These are phyloP conservation scores for Cicer judaicum DNA, from an alignment of 306 rosid species.

Conservation along the genomic window DNA sequence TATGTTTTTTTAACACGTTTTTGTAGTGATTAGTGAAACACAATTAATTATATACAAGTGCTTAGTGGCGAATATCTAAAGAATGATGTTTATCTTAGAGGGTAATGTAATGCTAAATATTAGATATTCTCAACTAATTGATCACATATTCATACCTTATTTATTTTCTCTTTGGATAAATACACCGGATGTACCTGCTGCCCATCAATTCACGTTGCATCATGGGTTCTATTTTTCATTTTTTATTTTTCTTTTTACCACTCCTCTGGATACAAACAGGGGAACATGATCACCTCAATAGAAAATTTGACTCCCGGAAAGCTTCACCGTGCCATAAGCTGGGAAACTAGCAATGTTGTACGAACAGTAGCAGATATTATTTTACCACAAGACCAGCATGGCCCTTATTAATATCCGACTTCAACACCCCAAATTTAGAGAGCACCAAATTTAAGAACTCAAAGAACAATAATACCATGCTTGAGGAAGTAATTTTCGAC, in stretches of 20 bases:
- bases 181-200: conserved; percentile 12
- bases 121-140: conserved; percentile 8
- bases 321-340: neutral
- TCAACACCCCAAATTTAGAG: no score
- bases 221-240: neutral
- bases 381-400: conserved; percentile 10
- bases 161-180: conserved; percentile 5
- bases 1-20: neutral
- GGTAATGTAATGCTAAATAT: conserved; percentile 30
- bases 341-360: conserved; percentile 16
- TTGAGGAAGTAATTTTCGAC: no score
- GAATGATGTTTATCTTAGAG: conserved; percentile 31
- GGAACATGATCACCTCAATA: neutral
- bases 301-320: neutral
- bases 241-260: neutral
- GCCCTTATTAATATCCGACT: neutral
- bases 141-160: conserved; percentile 15
- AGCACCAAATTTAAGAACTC: no score
- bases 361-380: conserved; percentile 14
- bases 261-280: neutral
- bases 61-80: neutral
- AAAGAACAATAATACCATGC: no score
- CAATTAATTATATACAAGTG: conserved; percentile 8
- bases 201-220: conserved; percentile 15
- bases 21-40: neutral